Base-by-base conservation (phyloP, 257 asterid genomes). In the Solanum ossicruentum region DNA sequence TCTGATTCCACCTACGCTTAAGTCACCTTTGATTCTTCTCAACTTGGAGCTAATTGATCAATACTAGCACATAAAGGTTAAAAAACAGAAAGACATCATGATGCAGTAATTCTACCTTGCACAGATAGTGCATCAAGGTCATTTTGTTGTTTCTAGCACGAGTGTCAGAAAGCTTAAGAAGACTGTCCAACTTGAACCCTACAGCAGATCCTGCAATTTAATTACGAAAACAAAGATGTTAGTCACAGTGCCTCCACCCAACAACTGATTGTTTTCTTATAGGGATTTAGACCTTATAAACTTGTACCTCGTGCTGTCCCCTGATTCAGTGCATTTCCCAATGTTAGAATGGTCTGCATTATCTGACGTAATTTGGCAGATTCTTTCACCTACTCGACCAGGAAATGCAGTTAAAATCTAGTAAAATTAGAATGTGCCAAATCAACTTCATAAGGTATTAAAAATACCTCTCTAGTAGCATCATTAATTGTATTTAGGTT, bases 321-420 rank as follows among this genome's bases (percentile, higher is more conserved):
- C 93, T 96, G 99, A 90, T 96, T 96, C 87, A 96, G 90, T 56
- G 99, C 99, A 88, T 96, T 96, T 88, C 99, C 99, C 87, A 96
- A 88, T 28, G 99, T 96, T 77, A 96, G 97, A 85, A 96, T 96
- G 43, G 99, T 96, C 85, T 96, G 99, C 99, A 96, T 96, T 80
- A 96, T 93, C 88, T 96, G 98, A 84, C 98, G 97, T 82, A 96
- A 88, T 85, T 96, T 94, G 56, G 60, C 83, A 70, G 99, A 96
- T 61, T 93, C 99, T 88, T 96, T 94, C 83, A 96, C 99, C 99
- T 96, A 85, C 83, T 85, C 89, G 82, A 72, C 82, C 65, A 10
- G 26, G 80, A 83, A 66, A 66, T 61, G 8, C 52, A 87, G 73
- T 84, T 85, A 88, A 58, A 85, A 82, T 81, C 85, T 61, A 86